phyloP scores from a whole-genome alignment of 2,329 filamentous ascomycete species.

The Sarocladiaceae sp. region DNA sequence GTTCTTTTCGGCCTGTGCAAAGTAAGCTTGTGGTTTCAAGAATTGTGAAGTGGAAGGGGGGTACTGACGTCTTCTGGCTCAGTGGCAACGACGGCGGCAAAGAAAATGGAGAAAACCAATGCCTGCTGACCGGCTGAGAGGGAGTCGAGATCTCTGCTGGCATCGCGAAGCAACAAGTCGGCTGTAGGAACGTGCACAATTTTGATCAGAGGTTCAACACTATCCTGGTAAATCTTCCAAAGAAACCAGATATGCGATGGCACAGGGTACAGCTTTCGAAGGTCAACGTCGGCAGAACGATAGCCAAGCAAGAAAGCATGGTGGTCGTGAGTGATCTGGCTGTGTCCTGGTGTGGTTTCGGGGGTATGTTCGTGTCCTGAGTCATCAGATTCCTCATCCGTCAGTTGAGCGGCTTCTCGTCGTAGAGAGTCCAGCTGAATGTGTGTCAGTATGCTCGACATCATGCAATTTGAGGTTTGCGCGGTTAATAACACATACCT shows the following conservation, averaged over 20 bases:
- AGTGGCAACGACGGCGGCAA: constrained; percentile 53
- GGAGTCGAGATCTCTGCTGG: constrained; percentile 53
- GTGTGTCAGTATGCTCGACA: constrained; percentile 11
- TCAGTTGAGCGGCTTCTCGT: constrained; percentile 43
- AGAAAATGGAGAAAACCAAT: constrained; percentile 61
- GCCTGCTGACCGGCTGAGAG: constrained; percentile 55
- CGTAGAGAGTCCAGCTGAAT: constrained; percentile 37
- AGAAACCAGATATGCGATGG: constrained; percentile 62
- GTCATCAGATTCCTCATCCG: constrained; percentile 40
- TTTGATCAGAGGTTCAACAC: constrained; percentile 70
- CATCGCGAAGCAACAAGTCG: constrained; percentile 56
- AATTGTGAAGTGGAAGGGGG: background rate
- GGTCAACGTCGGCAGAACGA: constrained; percentile 64
- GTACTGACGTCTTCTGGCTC: constrained; percentile 53
- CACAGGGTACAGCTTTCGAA: constrained; percentile 60
- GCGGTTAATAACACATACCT: constrained; percentile 40
- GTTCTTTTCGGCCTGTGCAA: constrained; percentile 19
- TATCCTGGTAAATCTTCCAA: constrained; percentile 69
- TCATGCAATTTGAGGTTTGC: background rate
- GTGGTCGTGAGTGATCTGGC: constrained; percentile 40
- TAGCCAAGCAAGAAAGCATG: constrained; percentile 72
- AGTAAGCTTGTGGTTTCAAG: background rate
- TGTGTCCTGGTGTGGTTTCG: constrained; percentile 24
- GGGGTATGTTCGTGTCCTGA: constrained; percentile 60
- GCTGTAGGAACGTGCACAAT: constrained; percentile 66